Percentiles rank a stretch among this genome's conserved stretches.
Conservation (phyloP, 2,329 filamentous ascomycete species). For the Apiospora phragmitis region DNA sequence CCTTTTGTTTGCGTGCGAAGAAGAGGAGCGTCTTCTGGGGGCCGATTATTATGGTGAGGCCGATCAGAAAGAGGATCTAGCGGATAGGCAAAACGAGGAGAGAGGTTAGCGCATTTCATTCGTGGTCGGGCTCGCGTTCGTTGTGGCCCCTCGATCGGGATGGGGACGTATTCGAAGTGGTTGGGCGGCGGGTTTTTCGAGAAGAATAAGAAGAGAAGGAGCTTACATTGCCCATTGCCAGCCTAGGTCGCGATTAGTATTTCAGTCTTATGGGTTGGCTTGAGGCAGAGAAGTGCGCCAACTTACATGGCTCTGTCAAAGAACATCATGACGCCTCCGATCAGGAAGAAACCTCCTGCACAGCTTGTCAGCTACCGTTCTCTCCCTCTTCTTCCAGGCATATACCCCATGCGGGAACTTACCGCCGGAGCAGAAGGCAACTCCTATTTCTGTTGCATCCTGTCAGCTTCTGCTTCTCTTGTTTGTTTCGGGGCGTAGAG, state of each 20-base stretch:
- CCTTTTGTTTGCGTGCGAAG: conserved; percentile 92
- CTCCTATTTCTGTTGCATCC: conserved; percentile 76
- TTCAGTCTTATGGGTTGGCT: not conserved
- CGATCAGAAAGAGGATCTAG: conserved; percentile 96
- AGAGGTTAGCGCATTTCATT: conserved; percentile 12
- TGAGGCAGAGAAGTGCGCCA: not conserved
- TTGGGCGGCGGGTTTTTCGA: not conserved
- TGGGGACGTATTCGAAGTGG: not conserved
- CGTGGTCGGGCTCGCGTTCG: not conserved
- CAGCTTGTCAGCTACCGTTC: conserved; percentile 10
- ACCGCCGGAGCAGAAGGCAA: conserved; percentile 98
- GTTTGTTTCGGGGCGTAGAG: conserved; percentile 35
- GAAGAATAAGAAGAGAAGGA: conserved; percentile 11
- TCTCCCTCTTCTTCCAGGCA: not conserved
- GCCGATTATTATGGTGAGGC: conserved; percentile 93
- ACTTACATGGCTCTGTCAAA: conserved; percentile 94
- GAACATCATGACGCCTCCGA: conserved; percentile 93
- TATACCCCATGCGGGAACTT: conserved; percentile 47
- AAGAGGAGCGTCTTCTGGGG: conserved; percentile 87
- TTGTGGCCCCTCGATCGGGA: not conserved
- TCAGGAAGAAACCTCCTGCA: conserved; percentile 87
- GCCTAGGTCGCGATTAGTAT: conserved; percentile 48
- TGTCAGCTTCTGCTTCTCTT: conserved; percentile 29
- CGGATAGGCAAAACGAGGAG: not conserved
- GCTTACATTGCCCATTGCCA: conserved; percentile 93